A percentile compares a stretch with the other conserved stretches of the same genome.
phyloP scores from a whole-genome alignment of 306 rosid species.

The Pterocarpus santalinus region DNA sequence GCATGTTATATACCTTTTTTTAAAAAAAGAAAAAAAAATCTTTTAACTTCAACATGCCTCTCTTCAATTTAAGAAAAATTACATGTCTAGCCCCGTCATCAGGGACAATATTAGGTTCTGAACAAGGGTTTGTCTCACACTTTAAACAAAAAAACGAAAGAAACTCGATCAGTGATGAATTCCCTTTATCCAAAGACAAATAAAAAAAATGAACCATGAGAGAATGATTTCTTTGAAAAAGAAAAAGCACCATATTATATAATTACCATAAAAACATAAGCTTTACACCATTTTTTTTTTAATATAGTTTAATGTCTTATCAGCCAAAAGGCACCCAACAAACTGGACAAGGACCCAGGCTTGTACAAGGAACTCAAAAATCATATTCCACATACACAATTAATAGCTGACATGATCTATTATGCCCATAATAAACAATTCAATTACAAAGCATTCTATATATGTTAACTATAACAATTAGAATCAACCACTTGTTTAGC shows the following conservation, averaged over 20 bases:
- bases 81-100: too few species aligned
- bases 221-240: too few species aligned
- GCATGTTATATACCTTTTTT: too few species aligned
- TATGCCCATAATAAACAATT: constrained; percentile 6
- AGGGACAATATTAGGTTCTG: too few species aligned
- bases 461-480: constrained; percentile 13
- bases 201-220: too few species aligned
- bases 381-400: constrained; percentile 4
- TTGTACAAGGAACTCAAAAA: constrained; percentile 8
- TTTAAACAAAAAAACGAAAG: too few species aligned
- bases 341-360: background rate
- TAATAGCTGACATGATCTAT: background rate
- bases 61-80: too few species aligned
- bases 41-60: too few species aligned
- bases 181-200: too few species aligned
- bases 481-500: constrained; percentile 4
- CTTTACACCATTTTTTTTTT: background rate
- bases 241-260: background rate
- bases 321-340: constrained; percentile 26
- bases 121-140: too few species aligned
- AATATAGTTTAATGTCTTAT: background rate
- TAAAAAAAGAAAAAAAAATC: too few species aligned
- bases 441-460: constrained; percentile 14
- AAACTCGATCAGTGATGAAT: too few species aligned
- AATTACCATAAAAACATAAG: background rate